Evolutionary conservation across 441 rosid genomes (phyloP).

Genomic region (Arabidopsis lyrata): DNA sequence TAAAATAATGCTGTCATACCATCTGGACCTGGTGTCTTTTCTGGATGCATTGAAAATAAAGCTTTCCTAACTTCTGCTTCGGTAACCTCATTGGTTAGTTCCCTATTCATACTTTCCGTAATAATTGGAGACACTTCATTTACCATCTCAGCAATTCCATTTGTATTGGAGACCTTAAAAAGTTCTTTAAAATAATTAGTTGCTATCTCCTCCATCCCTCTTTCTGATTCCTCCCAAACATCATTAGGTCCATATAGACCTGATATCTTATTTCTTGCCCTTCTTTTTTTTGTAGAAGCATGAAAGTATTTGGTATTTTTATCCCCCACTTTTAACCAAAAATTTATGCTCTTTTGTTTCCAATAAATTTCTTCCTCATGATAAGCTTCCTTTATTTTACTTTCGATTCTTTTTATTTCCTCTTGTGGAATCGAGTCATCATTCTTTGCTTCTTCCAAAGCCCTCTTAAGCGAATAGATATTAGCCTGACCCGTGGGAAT

Average conservation of each 20-base stretch:
- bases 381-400: background rate
- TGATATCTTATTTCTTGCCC: background rate
- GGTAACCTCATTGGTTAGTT: too few species aligned
- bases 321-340: too few species aligned
- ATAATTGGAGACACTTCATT: too few species aligned
- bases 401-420: background rate
- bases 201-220: too few species aligned
- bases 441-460: background rate
- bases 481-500: accelerated
- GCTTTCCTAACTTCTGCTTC: too few species aligned
- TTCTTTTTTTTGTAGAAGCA: background rate
- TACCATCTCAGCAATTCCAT: too few species aligned
- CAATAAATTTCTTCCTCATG: background rate
- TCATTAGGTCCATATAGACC: background rate
- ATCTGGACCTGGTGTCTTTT: background rate
- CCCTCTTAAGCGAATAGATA: background rate
- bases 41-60: too few species aligned
- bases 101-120: background rate
- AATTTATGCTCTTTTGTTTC: background rate
- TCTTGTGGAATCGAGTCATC: background rate
- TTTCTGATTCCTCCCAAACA: background rate
- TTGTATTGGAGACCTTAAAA: too few species aligned
- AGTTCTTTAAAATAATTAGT: too few species aligned
- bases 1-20: too few species aligned
- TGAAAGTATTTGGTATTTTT: background rate